Evolutionary conservation across 2,329 filamentous ascomycete species (phyloP), one percentile per base, ranked within the genome.

Genomic region (Paracamarosporium sp.): DNA sequence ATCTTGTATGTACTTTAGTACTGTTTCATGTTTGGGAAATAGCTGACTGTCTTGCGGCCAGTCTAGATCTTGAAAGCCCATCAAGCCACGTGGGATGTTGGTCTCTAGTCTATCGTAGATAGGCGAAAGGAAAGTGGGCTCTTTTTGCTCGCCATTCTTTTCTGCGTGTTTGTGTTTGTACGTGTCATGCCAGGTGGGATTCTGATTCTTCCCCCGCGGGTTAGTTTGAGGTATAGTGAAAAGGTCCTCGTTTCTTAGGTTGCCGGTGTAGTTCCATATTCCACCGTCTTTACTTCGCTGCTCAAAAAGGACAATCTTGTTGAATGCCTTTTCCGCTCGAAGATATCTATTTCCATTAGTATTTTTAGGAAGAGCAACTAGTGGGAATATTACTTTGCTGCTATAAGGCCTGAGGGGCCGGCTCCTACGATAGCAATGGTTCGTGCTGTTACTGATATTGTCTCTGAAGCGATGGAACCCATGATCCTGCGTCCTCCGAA

Each of bases 91-190:
- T 0, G 93, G 91, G 46, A 97, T 93, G 74, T 98, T 98, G 22
- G 93, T 93, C 69, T 97, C 89, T 15, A 97, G 80, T 24, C 84
- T 79, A 46, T 92, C 87, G 75, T 97, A 97, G 77, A 97, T 86
- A 3, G 93, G 90, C 17, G 90, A 92, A n/a, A 91, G 82, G 69
- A 94, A 96, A 2, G 87, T 75, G 5, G 89, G 85, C 1, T 84
- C 58, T 28, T 73, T 71, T 5, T 52, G 35, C 0, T 53, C 48
- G 28, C 59, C 57, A 15, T 61, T 57, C 17, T 11, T 38, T 9
- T 24, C 41, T 15, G 53, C 41, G 7, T 24, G 13, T n/a, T 36
- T 35, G 22, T 31, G 27, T 35, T 33, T 46, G 59, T 20, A 20
- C 4, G 17, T 33, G 24, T 40, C 17, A 17, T 3, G 27, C 41